Base-by-base conservation (phyloP, 2,329 filamentous ascomycete species). In the Trichoderma hamatum region DNA sequence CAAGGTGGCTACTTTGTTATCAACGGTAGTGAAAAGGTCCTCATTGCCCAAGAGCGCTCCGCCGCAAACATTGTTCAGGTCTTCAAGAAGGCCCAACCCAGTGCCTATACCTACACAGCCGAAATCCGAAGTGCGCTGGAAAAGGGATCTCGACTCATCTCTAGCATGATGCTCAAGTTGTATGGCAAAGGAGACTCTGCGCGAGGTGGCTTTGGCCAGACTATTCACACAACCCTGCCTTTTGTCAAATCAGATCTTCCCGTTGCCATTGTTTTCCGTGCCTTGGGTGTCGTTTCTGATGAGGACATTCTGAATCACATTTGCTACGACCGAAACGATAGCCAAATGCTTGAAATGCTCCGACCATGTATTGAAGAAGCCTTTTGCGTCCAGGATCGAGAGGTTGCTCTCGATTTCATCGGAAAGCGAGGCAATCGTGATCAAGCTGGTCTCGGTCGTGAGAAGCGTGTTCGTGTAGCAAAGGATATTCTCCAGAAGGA, bases 1-100 rank as follows among this genome's bases (percentile, higher is more conserved):
- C 96, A 97, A 77, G 96, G 96, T 74, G 96, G 96, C 73, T 99
- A 99, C 81, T 99, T 99, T 78, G 93, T 99, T 75, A 99, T 99
- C 85, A 99, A 99, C 82, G 96, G 96, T 54, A 97, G 93, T 80
- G 96, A 99, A 79, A 99, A 99, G 85, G 96, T 99, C 26, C 83
- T 99, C 74, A 99, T 99, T 75, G 96, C 96, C 1, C 96, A 99
- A 79, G 96, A 99, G 81, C 92, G 96, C 71, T 97, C 94, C 78
- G 96, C 96, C 51, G 96, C 95, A 77, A 99, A 99, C 78, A 99
- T 98, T 70, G 96, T 99, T 5, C 96, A 99, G 81, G 95, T 99
- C 32, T 99, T 99, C 88, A 95, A 97, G 82, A 99, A 99, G 84
- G 93, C 95, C 0, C 88, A 90, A 74, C 93, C 94, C n/a, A 95